Evolutionary conservation across 192 early-diverging fungal species (phyloP).

Genomic region (Coemansia sp.): DNA sequence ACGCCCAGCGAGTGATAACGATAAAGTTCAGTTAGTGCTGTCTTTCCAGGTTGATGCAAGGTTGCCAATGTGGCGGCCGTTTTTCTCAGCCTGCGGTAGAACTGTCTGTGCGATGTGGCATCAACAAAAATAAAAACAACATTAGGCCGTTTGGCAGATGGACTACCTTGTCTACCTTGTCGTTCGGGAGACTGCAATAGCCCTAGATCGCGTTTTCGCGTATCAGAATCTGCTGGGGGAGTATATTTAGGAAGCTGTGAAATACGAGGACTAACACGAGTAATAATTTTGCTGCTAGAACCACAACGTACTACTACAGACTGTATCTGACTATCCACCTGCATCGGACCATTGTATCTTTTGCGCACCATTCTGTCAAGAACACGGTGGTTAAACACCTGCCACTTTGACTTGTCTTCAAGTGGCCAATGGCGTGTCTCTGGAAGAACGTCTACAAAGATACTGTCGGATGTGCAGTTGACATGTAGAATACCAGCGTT

Average conservation of each 20-base stretch:
- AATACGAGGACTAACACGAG: conserved; percentile 34
- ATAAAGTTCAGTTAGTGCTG: conserved; percentile 55
- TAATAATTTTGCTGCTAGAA: conserved; percentile 37
- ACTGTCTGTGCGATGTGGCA: conserved; percentile 56
- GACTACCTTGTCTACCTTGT: too few relatives aligned
- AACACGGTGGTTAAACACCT: conserved; percentile 51
- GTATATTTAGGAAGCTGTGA: conserved; percentile 10
- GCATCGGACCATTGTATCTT: conserved; percentile 22
- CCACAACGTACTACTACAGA: conserved; percentile 56
- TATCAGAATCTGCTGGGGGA: conserved; percentile 32
- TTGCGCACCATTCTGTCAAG: conserved; percentile 34
- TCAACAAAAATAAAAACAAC: conserved; percentile 58
- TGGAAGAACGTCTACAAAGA: conserved; percentile 53
- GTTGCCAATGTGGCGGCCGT: conserved; percentile 29
- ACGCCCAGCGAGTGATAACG: conserved; percentile 57
- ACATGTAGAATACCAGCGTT: conserved; percentile 43
- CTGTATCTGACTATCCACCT: conserved; percentile 33
- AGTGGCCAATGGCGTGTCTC: conserved; percentile 55
- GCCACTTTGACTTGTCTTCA: conserved; percentile 50
- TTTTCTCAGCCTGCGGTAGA: conserved; percentile 57
- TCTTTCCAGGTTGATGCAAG: conserved; percentile 30
- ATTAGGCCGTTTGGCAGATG: conserved; percentile 37
- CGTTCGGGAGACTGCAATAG: neutral
- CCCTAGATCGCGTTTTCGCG: conserved; percentile 2
- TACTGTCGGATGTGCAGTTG: conserved; percentile 11